phyloP scores from a whole-genome alignment of 2,329 filamentous ascomycete genomes.

The Chalaropsis thielavioides region DNA sequence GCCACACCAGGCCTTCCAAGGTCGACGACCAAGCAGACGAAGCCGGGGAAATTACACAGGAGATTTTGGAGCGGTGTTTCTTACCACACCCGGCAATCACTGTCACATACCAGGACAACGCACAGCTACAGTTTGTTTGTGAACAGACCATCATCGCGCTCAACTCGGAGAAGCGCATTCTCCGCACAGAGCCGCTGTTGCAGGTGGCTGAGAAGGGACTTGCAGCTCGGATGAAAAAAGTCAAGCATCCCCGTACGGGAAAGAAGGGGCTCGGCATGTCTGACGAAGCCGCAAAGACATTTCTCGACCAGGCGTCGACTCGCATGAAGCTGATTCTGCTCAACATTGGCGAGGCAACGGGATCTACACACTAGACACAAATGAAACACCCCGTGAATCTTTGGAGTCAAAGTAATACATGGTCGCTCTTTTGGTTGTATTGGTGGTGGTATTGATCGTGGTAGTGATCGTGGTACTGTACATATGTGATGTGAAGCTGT shows the following conservation, averaged over 20 bases:
- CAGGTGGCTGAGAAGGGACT: constrained; percentile 9
- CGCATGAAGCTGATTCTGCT: constrained; percentile 25
- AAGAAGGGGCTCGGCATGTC: constrained; percentile 22
- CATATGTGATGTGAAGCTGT: not conserved
- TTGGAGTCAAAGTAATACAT: not conserved
- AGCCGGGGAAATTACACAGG: constrained; percentile 28
- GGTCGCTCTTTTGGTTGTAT: not conserved
- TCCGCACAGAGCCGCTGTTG: not conserved
- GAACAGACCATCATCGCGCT: constrained; percentile 30
- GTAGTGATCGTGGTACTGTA: not conserved
- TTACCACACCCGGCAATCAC: constrained; percentile 51
- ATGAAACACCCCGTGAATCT: not conserved
- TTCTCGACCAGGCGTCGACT: constrained; percentile 32
- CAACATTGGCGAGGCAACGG: not conserved
- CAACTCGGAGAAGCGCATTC: not conserved
- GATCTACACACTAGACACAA: not conserved
- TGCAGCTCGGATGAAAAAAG: constrained; percentile 27
- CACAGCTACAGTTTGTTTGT: constrained; percentile 53
- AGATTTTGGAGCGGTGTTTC: constrained; percentile 43
- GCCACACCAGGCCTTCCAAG: constrained; percentile 29
- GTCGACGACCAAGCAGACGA: constrained; percentile 27
- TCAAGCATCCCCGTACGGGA: constrained; percentile 29
- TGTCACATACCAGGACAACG: constrained; percentile 49
- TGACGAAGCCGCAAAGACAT: constrained; percentile 31
- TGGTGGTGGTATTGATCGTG: not conserved